Evolutionary conservation across 2,329 filamentous ascomycete species (phyloP).

Genomic region (Leptographium lundbergii): DNA sequence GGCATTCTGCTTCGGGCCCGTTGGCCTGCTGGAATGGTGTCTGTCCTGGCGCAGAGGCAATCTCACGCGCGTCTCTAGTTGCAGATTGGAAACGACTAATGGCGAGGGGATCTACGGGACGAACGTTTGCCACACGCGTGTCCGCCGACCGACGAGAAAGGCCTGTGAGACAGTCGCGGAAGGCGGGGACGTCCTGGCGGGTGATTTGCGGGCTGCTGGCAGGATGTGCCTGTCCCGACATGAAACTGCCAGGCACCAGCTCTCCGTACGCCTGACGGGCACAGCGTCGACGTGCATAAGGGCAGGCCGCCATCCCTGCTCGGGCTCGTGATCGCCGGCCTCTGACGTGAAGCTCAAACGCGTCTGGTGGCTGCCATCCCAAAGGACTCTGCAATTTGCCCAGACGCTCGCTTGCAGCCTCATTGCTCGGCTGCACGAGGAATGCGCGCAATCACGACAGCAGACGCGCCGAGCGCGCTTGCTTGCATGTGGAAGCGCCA

Average conservation of each 20-base stretch:
- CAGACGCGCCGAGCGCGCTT: neutral
- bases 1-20: neutral
- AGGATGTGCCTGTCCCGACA: neutral
- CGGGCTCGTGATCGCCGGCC: neutral
- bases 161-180: too few species aligned
- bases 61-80: neutral
- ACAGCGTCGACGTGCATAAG: neutral
- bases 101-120: too few species aligned
- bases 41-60: neutral
- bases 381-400: too few species aligned
- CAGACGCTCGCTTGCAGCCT: too few species aligned
- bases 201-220: too few species aligned
- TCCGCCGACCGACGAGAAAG: too few species aligned
- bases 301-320: neutral
- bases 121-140: too few species aligned
- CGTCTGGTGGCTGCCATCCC: neutral
- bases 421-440: neutral
- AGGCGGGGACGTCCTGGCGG: too few species aligned
- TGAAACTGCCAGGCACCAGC: neutral
- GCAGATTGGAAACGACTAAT: too few species aligned
- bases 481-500: neutral
- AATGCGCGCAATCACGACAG: neutral
- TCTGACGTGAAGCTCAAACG: conserved; percentile 5
- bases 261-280: neutral
- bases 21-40: neutral